These are phyloP conservation scores for Colletotrichum karsti DNA, from an alignment of 2,329 filamentous ascomycete species.

Conservation along the genomic window DNA sequence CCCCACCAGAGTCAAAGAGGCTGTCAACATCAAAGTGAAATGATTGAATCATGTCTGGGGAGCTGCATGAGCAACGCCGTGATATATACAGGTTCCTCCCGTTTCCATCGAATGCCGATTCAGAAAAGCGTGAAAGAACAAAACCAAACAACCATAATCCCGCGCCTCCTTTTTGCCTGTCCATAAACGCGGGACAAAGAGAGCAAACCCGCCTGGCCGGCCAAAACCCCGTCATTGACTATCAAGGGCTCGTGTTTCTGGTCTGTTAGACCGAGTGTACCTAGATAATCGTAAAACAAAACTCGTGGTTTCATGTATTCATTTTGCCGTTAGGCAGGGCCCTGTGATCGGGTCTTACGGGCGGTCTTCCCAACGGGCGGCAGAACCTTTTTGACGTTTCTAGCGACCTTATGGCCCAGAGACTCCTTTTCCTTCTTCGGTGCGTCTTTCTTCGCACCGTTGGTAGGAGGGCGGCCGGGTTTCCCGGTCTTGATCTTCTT, in stretches of 20 bases:
- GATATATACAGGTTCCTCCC: constrained; percentile 7
- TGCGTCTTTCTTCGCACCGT: constrained; percentile 12
- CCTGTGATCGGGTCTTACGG: constrained; percentile 54
- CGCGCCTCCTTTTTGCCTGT: constrained; percentile 21
- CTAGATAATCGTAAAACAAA: background rate
- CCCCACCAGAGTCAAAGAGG: no score
- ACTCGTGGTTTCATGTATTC: background rate
- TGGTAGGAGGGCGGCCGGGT: constrained; percentile 24
- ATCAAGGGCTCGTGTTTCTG: background rate
- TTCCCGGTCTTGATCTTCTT: constrained; percentile 36
- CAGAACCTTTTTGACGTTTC: constrained; percentile 47
- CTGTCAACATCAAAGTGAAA: background rate
- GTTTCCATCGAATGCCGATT: background rate
- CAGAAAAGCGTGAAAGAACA: background rate
- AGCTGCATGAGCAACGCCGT: constrained; percentile 3
- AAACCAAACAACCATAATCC: background rate
- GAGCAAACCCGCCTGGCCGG: constrained; percentile 4
- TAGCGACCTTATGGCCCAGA: constrained; percentile 30
- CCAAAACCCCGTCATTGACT: background rate
- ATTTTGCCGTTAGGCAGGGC: constrained; percentile 30
- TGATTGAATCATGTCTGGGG: background rate
- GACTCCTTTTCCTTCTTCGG: constrained; percentile 24
- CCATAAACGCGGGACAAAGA: constrained; percentile 10
- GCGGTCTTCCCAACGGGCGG: constrained; percentile 44
- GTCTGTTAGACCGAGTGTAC: background rate